Conservation (phyloP, 208 protist genomes). For the Wallacemonas collosoma region DNA sequence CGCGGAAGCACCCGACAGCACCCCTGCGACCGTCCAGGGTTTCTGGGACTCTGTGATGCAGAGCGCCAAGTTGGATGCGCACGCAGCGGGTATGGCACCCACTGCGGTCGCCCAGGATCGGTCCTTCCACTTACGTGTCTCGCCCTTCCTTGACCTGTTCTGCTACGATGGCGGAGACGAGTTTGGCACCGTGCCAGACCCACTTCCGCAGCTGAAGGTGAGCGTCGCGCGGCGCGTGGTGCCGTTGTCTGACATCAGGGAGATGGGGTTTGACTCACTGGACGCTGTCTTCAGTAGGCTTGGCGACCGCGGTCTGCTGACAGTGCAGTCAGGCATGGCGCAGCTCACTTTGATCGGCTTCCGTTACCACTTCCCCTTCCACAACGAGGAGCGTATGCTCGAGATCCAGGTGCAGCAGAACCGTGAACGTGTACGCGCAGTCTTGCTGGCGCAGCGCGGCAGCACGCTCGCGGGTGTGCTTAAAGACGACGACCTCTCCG, state of each 20-base stretch:
- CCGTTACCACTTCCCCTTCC: slow-evolving; percentile 82
- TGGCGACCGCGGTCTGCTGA: slow-evolving; percentile 48
- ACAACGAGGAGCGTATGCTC: slow-evolving; percentile 64
- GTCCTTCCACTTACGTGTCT: slow-evolving; percentile 74
- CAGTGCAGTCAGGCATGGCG: slow-evolving; percentile 32
- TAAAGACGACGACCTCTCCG: neutral
- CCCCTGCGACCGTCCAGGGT: neutral
- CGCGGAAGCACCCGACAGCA: neutral
- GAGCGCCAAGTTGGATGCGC: neutral
- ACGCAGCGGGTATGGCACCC: too few species aligned
- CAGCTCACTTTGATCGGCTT: slow-evolving; percentile 75
- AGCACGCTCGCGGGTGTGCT: slow-evolving; percentile 4
- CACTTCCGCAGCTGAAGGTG: slow-evolving; percentile 52
- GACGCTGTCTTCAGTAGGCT: slow-evolving; percentile 47
- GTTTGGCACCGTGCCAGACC: slow-evolving; percentile 41
- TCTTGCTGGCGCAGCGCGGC: neutral
- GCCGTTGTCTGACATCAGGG: slow-evolving; percentile 20
- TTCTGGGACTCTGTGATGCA: slow-evolving; percentile 58
- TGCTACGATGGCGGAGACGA: slow-evolving; percentile 64
- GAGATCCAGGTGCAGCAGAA: slow-evolving; percentile 40
- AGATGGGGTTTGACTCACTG: slow-evolving; percentile 42
- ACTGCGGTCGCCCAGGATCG: neutral
- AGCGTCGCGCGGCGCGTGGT: slow-evolving; percentile 34
- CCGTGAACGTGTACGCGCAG: slow-evolving; percentile 23
- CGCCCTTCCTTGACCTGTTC: slow-evolving; percentile 71